Base-by-base conservation (phyloP, 106 monocot species). In the Posidonia australis region DNA sequence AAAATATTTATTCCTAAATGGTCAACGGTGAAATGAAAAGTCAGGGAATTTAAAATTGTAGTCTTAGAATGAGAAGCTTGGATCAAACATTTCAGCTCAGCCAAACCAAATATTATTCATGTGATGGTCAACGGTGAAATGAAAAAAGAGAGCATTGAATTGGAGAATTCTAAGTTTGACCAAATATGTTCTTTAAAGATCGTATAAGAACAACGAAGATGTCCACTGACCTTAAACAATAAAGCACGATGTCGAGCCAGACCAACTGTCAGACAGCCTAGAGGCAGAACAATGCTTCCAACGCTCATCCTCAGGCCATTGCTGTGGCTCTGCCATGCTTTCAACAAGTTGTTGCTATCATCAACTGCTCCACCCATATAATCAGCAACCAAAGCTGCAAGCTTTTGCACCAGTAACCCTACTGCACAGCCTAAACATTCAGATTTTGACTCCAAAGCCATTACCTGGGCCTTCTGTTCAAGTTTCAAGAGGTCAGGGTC, bases 201-300 rank as follows among this genome's bases (percentile, higher is more conserved):
- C n/a, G n/a, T n/a, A n/a, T n/a, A n/a, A n/a, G n/a, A n/a, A n/a
- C n/a, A n/a, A n/a, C n/a, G n/a, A n/a, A n/a, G 5, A 44, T 20
- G 20, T n/a, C 9, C 19, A 41, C 49, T 27, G 9, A 87, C 87
- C 87, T 87, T 87, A 58, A 87, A 87, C 60, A 87, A n/a, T 54
- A 87, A 73, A 29, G 87, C 83, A 63, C 83, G 83, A 81, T 87
- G 87, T 28, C 83, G 83, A 73, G 80, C 83, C 24, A 87, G 62
- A 51, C 87, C 87, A 83, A 83, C 45, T 32, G 77, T 83, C 54
- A 87, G 51, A 18, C 46, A 73, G 32, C 87, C 87, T 67, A 87
- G 80, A 17, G 80, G 83, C 43, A 87, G 22, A 31, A 83, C 58
- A 36, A 53, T 70, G 58, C 54, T 83, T 24, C 83, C 78, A 44